These are phyloP conservation scores for Botrytis byssoidea DNA, from an alignment of 2,329 filamentous ascomycete species.

Conservation along the genomic window DNA sequence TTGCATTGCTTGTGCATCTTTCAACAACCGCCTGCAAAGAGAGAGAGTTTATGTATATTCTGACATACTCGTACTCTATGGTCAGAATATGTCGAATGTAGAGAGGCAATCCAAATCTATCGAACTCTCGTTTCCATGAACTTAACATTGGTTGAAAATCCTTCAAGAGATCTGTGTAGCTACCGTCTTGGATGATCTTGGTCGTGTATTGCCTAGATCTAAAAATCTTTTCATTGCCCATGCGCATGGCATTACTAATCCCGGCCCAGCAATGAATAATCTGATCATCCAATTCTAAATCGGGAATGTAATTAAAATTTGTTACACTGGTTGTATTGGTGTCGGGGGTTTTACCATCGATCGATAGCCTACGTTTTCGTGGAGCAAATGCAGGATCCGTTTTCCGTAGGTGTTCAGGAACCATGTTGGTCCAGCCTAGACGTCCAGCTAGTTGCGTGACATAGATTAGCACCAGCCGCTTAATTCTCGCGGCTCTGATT, in stretches of 20 bases:
- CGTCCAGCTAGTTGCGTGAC: constrained; percentile 91
- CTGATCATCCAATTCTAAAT: constrained; percentile 65
- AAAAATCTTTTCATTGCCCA: constrained; percentile 86
- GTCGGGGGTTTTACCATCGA: constrained; percentile 59
- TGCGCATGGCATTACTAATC: constrained; percentile 88
- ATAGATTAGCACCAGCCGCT: constrained; percentile 84
- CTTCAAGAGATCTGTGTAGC: constrained; percentile 77
- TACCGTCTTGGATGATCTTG: constrained; percentile 80
- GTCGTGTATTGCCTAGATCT: constrained; percentile 83
- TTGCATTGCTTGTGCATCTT: constrained; percentile 76
- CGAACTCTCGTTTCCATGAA: constrained; percentile 80
- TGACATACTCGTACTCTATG: constrained; percentile 94
- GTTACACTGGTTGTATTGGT: constrained; percentile 57
- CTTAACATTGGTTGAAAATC: constrained; percentile 76
- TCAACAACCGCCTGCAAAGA: constrained; percentile 94
- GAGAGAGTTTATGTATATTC: constrained; percentile 92
- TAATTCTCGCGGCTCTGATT: constrained; percentile 75
- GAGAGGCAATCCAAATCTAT: constrained; percentile 67
- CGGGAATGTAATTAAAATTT: constrained; percentile 64
- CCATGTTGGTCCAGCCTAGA: constrained; percentile 90
- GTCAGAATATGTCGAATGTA: constrained; percentile 74
- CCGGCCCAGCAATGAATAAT: constrained; percentile 89
- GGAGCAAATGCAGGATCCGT: constrained; percentile 56
- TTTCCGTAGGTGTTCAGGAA: constrained; percentile 65
- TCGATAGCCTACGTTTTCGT: constrained; percentile 42